Evolutionary conservation across 2,329 filamentous ascomycete species (phyloP).

Genomic region (Aspergillus pseudoglaucus): DNA sequence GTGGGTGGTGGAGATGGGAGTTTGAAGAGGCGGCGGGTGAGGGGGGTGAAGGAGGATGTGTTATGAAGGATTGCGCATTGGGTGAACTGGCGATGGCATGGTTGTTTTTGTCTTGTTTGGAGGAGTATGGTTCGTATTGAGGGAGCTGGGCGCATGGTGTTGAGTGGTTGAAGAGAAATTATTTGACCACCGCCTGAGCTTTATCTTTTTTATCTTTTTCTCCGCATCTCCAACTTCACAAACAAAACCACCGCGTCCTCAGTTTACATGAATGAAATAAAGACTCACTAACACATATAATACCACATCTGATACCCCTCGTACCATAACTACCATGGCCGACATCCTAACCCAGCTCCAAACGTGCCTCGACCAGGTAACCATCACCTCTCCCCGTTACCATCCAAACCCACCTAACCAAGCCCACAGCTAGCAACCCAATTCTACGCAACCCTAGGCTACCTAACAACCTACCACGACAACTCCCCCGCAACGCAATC

Average conservation of each 20-base stretch:
- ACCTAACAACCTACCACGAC: slow-evolving; percentile 43
- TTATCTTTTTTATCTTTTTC: not conserved
- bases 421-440: slow-evolving; percentile 41
- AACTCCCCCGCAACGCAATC: slow-evolving; percentile 33
- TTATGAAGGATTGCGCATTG: slow-evolving; percentile 6
- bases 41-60: slow-evolving; percentile 22
- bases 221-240: slow-evolving; percentile 1
- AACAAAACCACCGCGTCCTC: not conserved
- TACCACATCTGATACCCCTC: not conserved
- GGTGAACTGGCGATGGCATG: slow-evolving; percentile 7
- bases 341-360: slow-evolving; percentile 47
- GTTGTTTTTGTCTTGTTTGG: not conserved
- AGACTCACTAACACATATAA: not conserved
- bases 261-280: too few species aligned
- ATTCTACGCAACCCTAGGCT: slow-evolving; percentile 46
- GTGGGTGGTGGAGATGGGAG: slow-evolving; percentile 28
- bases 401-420: slow-evolving; percentile 1
- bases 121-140: not conserved
- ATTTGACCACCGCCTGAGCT: not conserved
- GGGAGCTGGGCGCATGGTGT: not conserved
- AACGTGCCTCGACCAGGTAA: slow-evolving; percentile 45
- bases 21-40: slow-evolving; percentile 31
- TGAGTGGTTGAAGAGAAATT: slow-evolving; percentile 3
- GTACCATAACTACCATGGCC: slow-evolving; percentile 25
- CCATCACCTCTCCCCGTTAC: not conserved